These are phyloP conservation scores for Pestalotiopsis sp. DNA, from an alignment of 2,329 filamentous ascomycete genomes.

Conservation along the genomic window DNA sequence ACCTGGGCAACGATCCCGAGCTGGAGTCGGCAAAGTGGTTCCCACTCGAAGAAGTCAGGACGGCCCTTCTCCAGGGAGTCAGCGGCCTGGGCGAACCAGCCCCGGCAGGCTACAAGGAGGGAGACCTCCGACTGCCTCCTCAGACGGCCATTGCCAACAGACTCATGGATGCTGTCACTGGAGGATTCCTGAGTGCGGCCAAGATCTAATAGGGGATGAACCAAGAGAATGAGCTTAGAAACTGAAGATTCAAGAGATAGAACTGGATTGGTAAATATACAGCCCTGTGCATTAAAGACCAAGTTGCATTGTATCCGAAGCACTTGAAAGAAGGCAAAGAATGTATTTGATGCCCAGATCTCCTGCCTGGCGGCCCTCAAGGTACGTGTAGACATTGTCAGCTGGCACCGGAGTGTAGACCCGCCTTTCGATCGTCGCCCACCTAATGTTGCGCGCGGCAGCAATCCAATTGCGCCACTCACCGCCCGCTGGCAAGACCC, in stretches of 20 bases:
- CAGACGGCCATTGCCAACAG: conserved; percentile 91
- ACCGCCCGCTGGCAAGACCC: background rate
- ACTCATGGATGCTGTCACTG: conserved; percentile 77
- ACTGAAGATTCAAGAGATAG: background rate
- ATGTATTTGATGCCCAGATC: background rate
- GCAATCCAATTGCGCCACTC: background rate
- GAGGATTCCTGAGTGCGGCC: conserved; percentile 66
- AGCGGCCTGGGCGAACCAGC: conserved; percentile 68
- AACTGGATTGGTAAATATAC: background rate
- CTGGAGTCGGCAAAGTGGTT: conserved; percentile 92
- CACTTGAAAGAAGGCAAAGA: background rate
- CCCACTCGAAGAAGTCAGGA: conserved; percentile 74
- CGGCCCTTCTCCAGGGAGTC: conserved; percentile 70
- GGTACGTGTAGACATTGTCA: background rate
- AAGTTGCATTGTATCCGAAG: background rate
- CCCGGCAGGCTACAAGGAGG: conserved; percentile 72
- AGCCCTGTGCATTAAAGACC: background rate
- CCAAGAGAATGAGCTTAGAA: background rate
- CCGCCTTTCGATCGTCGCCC: background rate
- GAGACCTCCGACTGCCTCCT: conserved; percentile 78
- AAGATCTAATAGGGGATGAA: conserved; percentile 47
- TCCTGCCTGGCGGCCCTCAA: background rate
- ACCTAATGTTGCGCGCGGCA: background rate
- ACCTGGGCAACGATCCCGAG: conserved; percentile 87
- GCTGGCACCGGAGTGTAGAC: background rate